Evolutionary conservation across 2,329 filamentous ascomycete species (phyloP).

Genomic region (Aureobasidium namibiae): DNA sequence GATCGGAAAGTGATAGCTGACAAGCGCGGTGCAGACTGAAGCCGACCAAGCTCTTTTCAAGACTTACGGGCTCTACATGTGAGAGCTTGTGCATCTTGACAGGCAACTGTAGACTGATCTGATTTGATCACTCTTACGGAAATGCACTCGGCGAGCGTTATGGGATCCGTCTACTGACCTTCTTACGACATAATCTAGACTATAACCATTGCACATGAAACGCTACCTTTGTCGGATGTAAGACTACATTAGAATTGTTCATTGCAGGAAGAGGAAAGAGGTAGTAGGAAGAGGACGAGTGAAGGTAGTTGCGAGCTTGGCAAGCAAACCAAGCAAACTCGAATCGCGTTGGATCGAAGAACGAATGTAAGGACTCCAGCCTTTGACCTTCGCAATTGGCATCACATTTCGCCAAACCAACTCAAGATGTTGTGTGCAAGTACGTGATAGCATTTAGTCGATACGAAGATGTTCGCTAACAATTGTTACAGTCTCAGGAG

Average conservation of each 20-base stretch:
- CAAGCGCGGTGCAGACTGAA: not conserved
- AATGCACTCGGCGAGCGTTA: not conserved
- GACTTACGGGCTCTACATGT: not conserved
- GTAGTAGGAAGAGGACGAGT: not conserved
- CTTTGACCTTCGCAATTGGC: not conserved
- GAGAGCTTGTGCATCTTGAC: not conserved
- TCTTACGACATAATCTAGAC: too few species aligned
- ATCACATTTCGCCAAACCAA: not conserved
- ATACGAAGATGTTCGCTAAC: constrained; percentile 14
- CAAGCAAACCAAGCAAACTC: constrained; percentile 9
- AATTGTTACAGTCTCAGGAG: constrained; percentile 71
- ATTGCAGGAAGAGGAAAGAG: too few species aligned
- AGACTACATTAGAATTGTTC: too few species aligned
- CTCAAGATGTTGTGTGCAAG: constrained; percentile 32
- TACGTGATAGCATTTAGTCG: constrained; percentile 18
- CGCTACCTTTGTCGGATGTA: too few species aligned
- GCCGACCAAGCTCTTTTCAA: not conserved
- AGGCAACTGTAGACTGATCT: too few species aligned
- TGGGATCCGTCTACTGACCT: too few species aligned
- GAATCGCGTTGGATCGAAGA: not conserved
- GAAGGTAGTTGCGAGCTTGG: not conserved
- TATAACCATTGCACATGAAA: too few species aligned
- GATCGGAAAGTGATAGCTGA: not conserved
- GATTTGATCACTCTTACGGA: not conserved
- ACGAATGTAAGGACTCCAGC: not conserved